Conservation (phyloP, 768 basidiomycete species). For the Lepiota brunneoincarnata region DNA sequence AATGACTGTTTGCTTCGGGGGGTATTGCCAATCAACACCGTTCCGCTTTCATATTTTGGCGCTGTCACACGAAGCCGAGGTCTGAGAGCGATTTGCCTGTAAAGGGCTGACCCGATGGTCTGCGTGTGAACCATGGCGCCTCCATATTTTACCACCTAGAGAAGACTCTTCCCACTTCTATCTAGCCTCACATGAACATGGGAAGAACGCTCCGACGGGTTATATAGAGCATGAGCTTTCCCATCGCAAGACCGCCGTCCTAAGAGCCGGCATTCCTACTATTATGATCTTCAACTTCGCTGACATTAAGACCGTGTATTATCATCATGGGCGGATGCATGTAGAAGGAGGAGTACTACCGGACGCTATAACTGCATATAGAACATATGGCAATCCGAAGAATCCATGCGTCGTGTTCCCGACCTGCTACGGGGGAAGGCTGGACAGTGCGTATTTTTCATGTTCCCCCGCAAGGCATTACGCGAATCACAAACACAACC, state of each 20-base stretch:
- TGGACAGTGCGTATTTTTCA: constrained; percentile 39
- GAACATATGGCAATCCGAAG: constrained; percentile 47
- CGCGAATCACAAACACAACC: neutral
- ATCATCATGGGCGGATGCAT: constrained; percentile 52
- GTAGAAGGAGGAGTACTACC: constrained; percentile 53
- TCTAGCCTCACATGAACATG: too few relatives aligned
- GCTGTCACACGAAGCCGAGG: too few relatives aligned
- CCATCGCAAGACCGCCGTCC: too few relatives aligned
- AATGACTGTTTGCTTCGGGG: neutral
- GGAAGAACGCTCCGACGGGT: too few relatives aligned
- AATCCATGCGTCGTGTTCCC: constrained; percentile 60
- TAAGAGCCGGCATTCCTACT: neutral
- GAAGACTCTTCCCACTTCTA: too few relatives aligned
- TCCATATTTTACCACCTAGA: too few relatives aligned
- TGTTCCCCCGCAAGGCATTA: too few relatives aligned
- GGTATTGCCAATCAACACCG: neutral
- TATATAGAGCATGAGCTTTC: too few relatives aligned
- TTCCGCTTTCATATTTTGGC: neutral
- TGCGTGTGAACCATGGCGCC: too few relatives aligned
- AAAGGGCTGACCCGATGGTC: too few relatives aligned
- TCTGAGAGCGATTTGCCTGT: too few relatives aligned
- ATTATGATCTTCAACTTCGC: constrained; percentile 6
- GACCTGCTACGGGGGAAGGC: constrained; percentile 51
- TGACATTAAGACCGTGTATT: constrained; percentile 32
- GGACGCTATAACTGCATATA: constrained; percentile 55